Conservation (phyloP, 192 early-diverging fungal species). For the Coemansia sp. region DNA sequence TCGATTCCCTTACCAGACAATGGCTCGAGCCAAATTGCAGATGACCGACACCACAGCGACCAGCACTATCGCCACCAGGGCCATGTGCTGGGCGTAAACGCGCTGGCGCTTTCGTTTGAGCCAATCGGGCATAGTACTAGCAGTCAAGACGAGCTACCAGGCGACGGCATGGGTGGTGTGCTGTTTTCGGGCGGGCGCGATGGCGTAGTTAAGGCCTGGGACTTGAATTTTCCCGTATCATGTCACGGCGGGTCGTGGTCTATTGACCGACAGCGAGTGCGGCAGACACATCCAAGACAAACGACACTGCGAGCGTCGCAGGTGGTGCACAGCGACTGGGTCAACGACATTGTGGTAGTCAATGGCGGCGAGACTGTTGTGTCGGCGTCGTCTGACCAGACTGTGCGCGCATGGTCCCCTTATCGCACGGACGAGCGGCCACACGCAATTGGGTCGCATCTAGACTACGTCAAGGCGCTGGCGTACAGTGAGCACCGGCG, state of each 20-base stretch:
- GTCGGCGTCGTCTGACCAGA: constrained; percentile 88
- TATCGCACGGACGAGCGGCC: constrained; percentile 31
- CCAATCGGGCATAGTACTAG: neutral
- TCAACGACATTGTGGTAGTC: constrained; percentile 76
- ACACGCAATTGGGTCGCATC: constrained; percentile 69
- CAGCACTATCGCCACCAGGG: no score
- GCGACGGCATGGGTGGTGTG: constrained; percentile 53
- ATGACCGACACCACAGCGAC: neutral
- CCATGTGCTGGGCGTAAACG: constrained; percentile 81
- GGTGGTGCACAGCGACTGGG: constrained; percentile 91
- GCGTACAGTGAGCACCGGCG: constrained; percentile 66
- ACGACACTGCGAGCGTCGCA: constrained; percentile 65
- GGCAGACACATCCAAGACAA: constrained; percentile 38
- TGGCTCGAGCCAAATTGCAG: neutral
- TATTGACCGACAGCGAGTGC: constrained; percentile 24
- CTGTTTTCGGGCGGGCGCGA: constrained; percentile 90
- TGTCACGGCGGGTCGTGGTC: constrained; percentile 7
- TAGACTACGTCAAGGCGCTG: constrained; percentile 88
- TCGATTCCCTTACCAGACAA: constrained; percentile 39
- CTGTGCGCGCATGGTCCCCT: constrained; percentile 66
- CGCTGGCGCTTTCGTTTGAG: constrained; percentile 61
- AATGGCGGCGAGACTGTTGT: constrained; percentile 55
- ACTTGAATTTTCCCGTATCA: constrained; percentile 50
- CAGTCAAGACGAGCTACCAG: no score
- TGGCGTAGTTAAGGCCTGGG: constrained; percentile 82